Base-by-base conservation (phyloP, 2,329 filamentous ascomycete genomes). In the Diaporthe humulicola region DNA sequence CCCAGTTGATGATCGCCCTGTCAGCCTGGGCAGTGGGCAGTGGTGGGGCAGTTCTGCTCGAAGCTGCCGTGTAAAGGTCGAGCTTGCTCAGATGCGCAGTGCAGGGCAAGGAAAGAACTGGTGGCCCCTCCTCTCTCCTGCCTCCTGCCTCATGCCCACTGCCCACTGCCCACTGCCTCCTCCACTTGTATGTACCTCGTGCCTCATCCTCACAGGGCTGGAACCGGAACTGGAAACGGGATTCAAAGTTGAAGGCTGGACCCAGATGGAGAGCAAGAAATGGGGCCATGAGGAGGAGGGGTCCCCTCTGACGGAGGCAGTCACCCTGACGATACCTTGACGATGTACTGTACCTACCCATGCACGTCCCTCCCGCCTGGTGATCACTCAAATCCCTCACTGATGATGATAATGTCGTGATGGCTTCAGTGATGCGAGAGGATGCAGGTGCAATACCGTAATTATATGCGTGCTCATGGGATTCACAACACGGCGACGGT, bases 181-280 rank as follows among this genome's bases (percentile, higher is more conserved):
- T 33, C 52, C 28, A 10, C 50, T 4, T 57, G 54, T 48, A 45
- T n/a, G 17, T 50, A 50, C 69, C 40, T 48, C n/a, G 50, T 40
- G 52, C 71, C 40, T 19, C 50, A 50, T n/a, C 48, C 71, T 73
- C 60, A 17, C 71, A 58, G 71, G 71, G 61, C 71, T 70, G 67
- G 67, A 22, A 25, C 48, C 7, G 52, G 71, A 54, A 61, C 36
- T 60, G 58, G 14, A 10, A 4, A 10, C 14, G 33, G 64, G n/a
- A 25, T 30, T 67, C 30, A 5, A 38, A 30, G 30, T 67, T 22
- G 48, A 54, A 14, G 45, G 33, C 45, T 52, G 64, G 64, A 40
- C 48, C 64, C 48, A 40, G n/a, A 69, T 22, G 64, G 64, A 25
- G 61, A 48, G 33, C 5, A 4, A 10, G 6, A 6, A 25, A 69